A percentile compares a stretch with the other conserved stretches of the same genome.
Conservation (phyloP, 192 early-diverging fungal species). For the Backusella sp. region DNA sequence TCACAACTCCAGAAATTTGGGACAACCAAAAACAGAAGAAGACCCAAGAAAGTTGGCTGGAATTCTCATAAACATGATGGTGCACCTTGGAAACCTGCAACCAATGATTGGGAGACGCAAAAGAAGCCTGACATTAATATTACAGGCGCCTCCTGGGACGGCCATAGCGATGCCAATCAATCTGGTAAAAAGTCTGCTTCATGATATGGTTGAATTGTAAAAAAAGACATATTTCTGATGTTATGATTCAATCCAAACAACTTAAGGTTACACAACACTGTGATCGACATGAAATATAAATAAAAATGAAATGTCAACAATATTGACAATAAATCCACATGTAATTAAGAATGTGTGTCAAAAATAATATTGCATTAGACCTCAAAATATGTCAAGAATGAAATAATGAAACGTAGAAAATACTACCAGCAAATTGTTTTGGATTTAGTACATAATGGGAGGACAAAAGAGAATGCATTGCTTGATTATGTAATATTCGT, state of each 20-base stretch:
- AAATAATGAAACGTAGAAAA: too few species aligned
- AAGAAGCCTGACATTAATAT: not conserved
- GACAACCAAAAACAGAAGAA: slow-evolving; percentile 12
- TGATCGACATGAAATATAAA: not conserved
- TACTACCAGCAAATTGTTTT: too few species aligned
- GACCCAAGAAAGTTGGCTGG: slow-evolving; percentile 27
- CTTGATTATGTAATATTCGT: too few species aligned
- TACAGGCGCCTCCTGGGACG: not conserved
- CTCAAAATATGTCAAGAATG: too few species aligned
- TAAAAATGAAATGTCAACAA: not conserved
- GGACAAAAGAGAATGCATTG: too few species aligned
- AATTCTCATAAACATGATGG: slow-evolving; percentile 26
- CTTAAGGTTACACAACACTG: not conserved
- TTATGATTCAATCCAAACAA: not conserved
- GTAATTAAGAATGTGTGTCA: not conserved
- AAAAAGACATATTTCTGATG: not conserved
- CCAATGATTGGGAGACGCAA: slow-evolving; percentile 19
- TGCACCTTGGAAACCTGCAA: slow-evolving; percentile 20
- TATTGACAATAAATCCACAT: not conserved
- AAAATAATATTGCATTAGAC: too few species aligned
- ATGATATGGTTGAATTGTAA: not conserved
- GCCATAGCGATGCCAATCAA: not conserved
- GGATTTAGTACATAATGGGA: too few species aligned
- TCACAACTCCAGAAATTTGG: not conserved
- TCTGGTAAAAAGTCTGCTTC: not conserved